These are phyloP conservation scores for Saccharomycopsis guyanensis DNA, from an alignment of 805 yeast genomes.

Conservation along the genomic window DNA sequence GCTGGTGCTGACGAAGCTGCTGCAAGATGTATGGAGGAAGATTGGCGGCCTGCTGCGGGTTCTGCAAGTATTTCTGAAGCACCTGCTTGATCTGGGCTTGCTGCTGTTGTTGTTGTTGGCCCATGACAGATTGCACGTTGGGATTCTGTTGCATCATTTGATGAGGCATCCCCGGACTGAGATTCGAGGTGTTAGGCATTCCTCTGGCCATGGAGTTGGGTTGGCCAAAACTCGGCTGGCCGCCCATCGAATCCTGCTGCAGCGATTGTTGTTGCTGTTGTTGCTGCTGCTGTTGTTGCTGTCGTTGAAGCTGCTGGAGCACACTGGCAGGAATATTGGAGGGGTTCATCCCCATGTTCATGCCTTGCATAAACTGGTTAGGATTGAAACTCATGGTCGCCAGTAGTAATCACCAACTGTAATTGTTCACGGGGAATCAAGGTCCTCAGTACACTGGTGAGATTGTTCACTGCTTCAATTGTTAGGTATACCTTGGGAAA, in stretches of 20 bases:
- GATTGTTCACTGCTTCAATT: too few species aligned
- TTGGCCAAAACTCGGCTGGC: not conserved
- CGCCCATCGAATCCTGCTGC: not conserved
- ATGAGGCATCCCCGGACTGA: not conserved
- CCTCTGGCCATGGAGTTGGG: not conserved
- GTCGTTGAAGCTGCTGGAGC: conserved; percentile 10
- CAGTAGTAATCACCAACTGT: not conserved
- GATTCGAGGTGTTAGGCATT: not conserved
- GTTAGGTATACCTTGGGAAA: too few species aligned
- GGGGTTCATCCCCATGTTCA: conserved; percentile 1
- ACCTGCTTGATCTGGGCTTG: conserved; percentile 7
- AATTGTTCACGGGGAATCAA: too few species aligned
- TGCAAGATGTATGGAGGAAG: conserved; percentile 19
- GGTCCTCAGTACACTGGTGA: too few species aligned
- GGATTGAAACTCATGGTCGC: not conserved
- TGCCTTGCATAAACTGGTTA: conserved; percentile 3
- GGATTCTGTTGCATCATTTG: not conserved
- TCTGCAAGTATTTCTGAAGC: conserved; percentile 23
- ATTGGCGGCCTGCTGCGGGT: conserved; percentile 24
- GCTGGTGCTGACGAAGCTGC: conserved; percentile 22
- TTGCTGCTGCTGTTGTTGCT: conserved; percentile 9
- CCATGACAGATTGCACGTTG: not conserved
- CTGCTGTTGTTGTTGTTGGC: not conserved
- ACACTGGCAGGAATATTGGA: conserved; percentile 7
- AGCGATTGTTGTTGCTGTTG: conserved; percentile 1